Evolutionary conservation across 2,329 filamentous ascomycete species (phyloP).

Genomic region (Pseudogymnoascus sp.): DNA sequence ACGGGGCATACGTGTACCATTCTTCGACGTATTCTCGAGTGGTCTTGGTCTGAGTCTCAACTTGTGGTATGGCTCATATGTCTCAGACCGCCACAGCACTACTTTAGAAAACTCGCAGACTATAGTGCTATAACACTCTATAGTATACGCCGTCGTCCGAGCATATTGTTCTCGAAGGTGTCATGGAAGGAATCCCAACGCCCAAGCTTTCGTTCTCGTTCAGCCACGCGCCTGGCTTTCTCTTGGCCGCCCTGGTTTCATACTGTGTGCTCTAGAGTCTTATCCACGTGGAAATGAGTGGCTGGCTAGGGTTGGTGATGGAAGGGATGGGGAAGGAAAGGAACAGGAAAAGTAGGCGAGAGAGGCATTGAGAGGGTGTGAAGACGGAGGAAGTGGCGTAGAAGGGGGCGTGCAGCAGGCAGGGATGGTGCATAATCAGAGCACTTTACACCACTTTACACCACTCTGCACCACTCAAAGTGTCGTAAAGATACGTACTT

Average conservation of each 20-base stretch:
- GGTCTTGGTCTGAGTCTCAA: not conserved
- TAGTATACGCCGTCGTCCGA: not conserved
- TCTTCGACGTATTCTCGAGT: too few species aligned
- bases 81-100: slow-evolving; percentile 3
- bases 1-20: too few species aligned
- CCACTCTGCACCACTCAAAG: too few species aligned
- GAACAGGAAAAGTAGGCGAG: not conserved
- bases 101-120: not conserved
- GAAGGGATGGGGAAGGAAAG: not conserved
- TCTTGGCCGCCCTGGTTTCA: not conserved
- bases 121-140: not conserved
- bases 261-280: not conserved
- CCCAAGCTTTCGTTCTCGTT: not conserved
- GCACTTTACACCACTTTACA: not conserved
- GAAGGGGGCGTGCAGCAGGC: not conserved
- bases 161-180: slow-evolving; percentile 7
- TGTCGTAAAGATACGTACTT: not conserved
- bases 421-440: not conserved
- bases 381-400: not conserved
- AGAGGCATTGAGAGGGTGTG: not conserved
- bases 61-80: not conserved
- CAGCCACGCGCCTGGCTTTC: not conserved
- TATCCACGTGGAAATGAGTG: not conserved
- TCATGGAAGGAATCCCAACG: not conserved
- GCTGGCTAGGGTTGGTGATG: not conserved